phyloP scores from a whole-genome alignment of 2,329 filamentous ascomycete species.

The Exophiala lecanii-corni region DNA sequence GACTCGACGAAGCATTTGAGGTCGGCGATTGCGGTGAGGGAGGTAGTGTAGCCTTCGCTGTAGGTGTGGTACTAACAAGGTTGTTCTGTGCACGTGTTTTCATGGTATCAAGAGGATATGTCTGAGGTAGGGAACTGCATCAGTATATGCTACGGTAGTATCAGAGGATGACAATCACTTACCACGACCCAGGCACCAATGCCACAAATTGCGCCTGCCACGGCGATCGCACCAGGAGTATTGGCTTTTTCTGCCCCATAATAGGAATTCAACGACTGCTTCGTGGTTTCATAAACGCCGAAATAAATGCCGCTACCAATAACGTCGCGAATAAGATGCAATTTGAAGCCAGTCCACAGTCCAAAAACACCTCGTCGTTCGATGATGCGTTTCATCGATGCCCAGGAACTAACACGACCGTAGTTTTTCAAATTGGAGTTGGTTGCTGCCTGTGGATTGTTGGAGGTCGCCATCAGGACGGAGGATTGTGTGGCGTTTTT shows the following conservation, averaged over 20 bases:
- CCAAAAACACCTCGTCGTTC: slow-evolving; percentile 40
- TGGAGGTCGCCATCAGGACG: slow-evolving; percentile 36
- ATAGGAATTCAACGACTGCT: slow-evolving; percentile 42
- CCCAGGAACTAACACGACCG: slow-evolving; percentile 39
- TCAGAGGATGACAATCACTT: too few relatives aligned
- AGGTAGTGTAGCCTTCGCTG: not conserved
- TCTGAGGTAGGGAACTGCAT: slow-evolving; percentile 32
- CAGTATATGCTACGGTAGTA: too few relatives aligned
- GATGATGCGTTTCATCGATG: slow-evolving; percentile 41
- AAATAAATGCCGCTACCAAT: slow-evolving; percentile 45
- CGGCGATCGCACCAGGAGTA: slow-evolving; percentile 40
- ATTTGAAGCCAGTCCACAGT: slow-evolving; percentile 43
- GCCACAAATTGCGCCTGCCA: slow-evolving; percentile 44
- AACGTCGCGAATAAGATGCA: slow-evolving; percentile 43
- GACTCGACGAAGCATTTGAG: not conserved
- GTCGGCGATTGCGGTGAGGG: not conserved
- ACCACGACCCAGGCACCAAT: slow-evolving; percentile 46
- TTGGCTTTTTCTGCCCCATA: slow-evolving; percentile 39
- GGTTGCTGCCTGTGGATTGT: slow-evolving; percentile 4
- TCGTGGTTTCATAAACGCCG: slow-evolving; percentile 44
- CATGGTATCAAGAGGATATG: slow-evolving; percentile 45
- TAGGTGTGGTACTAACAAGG: slow-evolving; percentile 35
- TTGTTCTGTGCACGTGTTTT: slow-evolving; percentile 48
- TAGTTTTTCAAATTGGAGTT: slow-evolving; percentile 23
- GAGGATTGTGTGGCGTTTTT: slow-evolving; percentile 48